A percentile compares a stretch with the other conserved stretches of the same genome.
Evolutionary conservation across 148 eudicot species (phyloP).

Genomic region (Rhododendron kiyosumense): DNA sequence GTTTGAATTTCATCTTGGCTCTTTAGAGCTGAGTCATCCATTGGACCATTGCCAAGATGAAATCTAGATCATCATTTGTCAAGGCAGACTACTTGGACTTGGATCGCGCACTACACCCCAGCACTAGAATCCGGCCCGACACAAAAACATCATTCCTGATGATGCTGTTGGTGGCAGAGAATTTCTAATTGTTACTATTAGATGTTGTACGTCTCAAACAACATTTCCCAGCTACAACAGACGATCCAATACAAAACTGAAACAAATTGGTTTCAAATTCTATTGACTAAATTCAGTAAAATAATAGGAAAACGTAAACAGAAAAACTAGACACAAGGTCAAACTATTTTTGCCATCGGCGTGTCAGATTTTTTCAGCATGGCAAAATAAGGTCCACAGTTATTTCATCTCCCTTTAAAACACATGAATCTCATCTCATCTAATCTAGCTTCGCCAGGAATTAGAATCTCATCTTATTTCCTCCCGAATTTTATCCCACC

Average conservation of each 20-base stretch:
- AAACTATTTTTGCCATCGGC: neutral
- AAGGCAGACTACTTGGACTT: too few relatives aligned
- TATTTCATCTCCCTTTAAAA: neutral
- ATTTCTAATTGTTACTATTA: too few relatives aligned
- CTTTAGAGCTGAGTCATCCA: too few relatives aligned
- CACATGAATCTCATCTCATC: neutral
- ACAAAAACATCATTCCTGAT: too few relatives aligned
- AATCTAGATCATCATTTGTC: too few relatives aligned
- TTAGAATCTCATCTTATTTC: neutral
- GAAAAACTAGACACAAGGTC: neutral
- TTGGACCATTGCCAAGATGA: too few relatives aligned
- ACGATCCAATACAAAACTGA: neutral
- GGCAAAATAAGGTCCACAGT: neutral
- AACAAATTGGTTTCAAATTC: neutral
- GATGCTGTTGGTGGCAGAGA: too few relatives aligned
- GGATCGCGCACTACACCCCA: too few relatives aligned
- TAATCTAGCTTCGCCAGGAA: neutral
- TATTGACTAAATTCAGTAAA: neutral
- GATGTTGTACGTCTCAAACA: neutral
- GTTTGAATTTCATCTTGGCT: too few relatives aligned
- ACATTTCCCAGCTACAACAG: neutral
- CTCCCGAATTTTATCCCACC: neutral
- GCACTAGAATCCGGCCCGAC: too few relatives aligned
- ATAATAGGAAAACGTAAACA: neutral
- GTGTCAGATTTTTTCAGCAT: neutral